Conservation (phyloP, 169 alveolate species). For the Plasmodium vivax region DNA sequence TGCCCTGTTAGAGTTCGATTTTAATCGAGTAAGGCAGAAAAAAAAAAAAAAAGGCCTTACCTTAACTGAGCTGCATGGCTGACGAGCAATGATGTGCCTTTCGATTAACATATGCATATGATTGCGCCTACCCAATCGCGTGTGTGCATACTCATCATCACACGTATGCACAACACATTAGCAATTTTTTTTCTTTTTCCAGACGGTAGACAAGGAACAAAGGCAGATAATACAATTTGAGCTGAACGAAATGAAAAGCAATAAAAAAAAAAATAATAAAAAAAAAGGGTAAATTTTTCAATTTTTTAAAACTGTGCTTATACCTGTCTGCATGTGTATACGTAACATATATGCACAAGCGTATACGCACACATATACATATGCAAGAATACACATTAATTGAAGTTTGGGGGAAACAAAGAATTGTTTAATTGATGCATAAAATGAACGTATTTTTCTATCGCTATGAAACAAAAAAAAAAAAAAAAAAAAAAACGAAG, state of each 20-base stretch:
- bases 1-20: slow-evolving; percentile 44
- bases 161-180: neutral
- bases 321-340: neutral
- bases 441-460: slow-evolving; percentile 3
- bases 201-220: slow-evolving; percentile 33
- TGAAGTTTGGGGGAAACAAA: slow-evolving; percentile 10
- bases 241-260: slow-evolving; percentile 29
- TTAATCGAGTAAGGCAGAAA: slow-evolving; percentile 33
- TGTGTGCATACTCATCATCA: slow-evolving; percentile 13
- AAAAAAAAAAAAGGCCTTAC: neutral
- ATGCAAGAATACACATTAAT: neutral
- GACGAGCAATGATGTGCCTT: neutral
- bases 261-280: slow-evolving; percentile 22
- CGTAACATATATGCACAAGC: neutral
- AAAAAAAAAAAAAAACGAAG: slow-evolving; percentile 1
- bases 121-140: neutral
- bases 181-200: slow-evolving; percentile 7
- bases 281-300: slow-evolving; percentile 8
- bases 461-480: neutral
- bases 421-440: slow-evolving; percentile 22
- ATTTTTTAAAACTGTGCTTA: neutral
- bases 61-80: neutral
- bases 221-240: slow-evolving; percentile 41
- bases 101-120: slow-evolving; percentile 2
- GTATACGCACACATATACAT: slow-evolving; percentile 14